A percentile compares a stretch with the other conserved stretches of the same genome.
phyloP scores from a whole-genome alignment of 805 yeast genomes.

The Teunomyces pallodes region DNA sequence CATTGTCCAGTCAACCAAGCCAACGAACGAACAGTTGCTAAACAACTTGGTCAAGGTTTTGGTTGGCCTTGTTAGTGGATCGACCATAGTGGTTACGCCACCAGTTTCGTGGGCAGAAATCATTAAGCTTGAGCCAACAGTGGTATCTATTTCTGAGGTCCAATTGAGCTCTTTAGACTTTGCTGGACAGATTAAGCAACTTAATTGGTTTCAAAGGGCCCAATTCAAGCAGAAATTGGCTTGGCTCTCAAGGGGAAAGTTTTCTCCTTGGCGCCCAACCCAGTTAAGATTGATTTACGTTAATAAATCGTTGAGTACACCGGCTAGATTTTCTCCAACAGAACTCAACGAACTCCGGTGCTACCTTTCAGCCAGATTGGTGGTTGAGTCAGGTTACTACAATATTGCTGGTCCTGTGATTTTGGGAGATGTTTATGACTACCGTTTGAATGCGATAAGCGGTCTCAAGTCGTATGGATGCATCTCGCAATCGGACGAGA shows the following conservation, averaged over 20 bases:
- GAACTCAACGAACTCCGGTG: conserved; percentile 44
- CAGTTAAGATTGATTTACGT: conserved; percentile 43
- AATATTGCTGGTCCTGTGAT: conserved; percentile 58
- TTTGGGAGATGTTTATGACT: conserved; percentile 60
- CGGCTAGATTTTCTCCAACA: conserved; percentile 14
- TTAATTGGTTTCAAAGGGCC: conserved; percentile 16
- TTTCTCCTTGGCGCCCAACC: conserved; percentile 24
- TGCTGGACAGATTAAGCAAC: conserved; percentile 5
- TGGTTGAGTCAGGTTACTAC: conserved; percentile 47
- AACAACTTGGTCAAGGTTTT: conserved; percentile 37
- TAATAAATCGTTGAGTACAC: conserved; percentile 22
- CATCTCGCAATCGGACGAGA: conserved; percentile 56
- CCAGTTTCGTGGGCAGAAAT: conserved; percentile 12
- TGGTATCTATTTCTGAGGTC: conserved; percentile 26
- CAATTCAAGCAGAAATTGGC: conserved; percentile 35
- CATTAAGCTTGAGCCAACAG: conserved; percentile 21
- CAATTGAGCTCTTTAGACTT: conserved; percentile 16
- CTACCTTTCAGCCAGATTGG: conserved; percentile 46
- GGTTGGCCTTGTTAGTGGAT: conserved; percentile 36
- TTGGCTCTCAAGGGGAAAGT: conserved; percentile 50
- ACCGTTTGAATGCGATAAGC: conserved; percentile 44
- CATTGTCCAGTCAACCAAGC: conserved; percentile 16
- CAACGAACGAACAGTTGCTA: conserved; percentile 21
- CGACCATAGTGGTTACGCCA: conserved; percentile 20
- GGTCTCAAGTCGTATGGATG: conserved; percentile 50